Evolutionary conservation across 2,329 filamentous ascomycete species (phyloP).

Genomic region (Colletotrichum viniferum): DNA sequence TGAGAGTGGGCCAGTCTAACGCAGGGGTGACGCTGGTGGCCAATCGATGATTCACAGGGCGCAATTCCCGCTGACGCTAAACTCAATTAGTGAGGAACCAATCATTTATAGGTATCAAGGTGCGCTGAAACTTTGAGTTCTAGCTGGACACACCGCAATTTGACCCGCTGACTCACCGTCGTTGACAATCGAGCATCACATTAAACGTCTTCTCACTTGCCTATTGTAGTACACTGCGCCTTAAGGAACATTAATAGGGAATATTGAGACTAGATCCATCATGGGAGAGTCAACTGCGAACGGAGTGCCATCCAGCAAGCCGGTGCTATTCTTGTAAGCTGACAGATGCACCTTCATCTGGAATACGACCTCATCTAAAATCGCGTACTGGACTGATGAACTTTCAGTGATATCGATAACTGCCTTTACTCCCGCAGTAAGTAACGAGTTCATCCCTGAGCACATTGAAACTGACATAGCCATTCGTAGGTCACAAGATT

Average conservation of each 20-base stretch:
- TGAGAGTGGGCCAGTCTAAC: not conserved
- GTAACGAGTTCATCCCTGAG: not conserved
- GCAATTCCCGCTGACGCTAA: not conserved
- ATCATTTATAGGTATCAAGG: not conserved
- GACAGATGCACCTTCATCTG: not conserved
- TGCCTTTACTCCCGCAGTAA: conserved; percentile 89
- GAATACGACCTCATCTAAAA: not conserved
- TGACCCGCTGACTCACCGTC: not conserved
- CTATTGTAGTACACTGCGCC: too few species aligned
- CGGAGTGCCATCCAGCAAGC: accelerated
- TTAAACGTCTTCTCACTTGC: not conserved
- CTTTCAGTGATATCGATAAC: conserved; percentile 93
- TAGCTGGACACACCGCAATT: not conserved
- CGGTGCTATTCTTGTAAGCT: not conserved
- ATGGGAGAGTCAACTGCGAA: not conserved
- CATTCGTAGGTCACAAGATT: conserved; percentile 69
- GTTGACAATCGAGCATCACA: not conserved
- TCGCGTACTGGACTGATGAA: not conserved
- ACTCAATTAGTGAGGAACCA: not conserved
- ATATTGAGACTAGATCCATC: accelerated
- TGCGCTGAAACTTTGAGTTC: not conserved
- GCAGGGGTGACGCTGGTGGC: not conserved
- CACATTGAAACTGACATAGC: not conserved
- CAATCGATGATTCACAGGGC: not conserved
- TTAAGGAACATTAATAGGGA: not conserved